Evolutionary conservation across 2,329 filamentous ascomycete genomes (phyloP), one percentile per base, ranked within the genome.

Genomic region (Sordariomycetes sp.): DNA sequence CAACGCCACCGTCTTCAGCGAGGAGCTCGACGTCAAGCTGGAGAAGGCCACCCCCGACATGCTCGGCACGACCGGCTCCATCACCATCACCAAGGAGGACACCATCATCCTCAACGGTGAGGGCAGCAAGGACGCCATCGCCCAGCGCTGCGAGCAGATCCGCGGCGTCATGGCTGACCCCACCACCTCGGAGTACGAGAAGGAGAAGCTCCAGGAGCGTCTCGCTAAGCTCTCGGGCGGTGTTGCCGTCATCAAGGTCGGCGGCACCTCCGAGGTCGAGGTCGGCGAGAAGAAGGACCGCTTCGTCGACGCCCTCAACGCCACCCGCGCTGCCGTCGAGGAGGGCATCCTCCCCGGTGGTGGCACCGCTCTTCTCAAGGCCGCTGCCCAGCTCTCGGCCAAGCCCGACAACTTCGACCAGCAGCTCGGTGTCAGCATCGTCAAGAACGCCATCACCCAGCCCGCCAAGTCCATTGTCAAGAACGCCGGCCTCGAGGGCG

Each of bases 261-360:
- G 94, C 67, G 94, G 94, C 72, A 83, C 91, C 62, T 97, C 92
- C 62, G 94, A 99, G 77, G 92, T 99, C 63, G 94, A 99, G 81
- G 94, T 99, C 59, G 87, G 91, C 65, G 94, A 99, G 85, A 99
- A 99, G 90, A 99, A 99, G 85, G 94, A 99, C 74, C 90, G 94
- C 72, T 96, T 97, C 67, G 94, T 99, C 61, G 94, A 99, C 75
- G 94, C 94, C 60, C 80, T 99, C 61, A 99, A 99, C 76, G 94
- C 94, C 65, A 99, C 94, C 63, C 92, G 94, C 67, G 94, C 94
- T 65, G 94, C 94, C 67, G 94, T 99, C 64, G 94, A 99, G 83
- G 91, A 97, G 78, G 94, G 94, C 76, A 99, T 99, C 74, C 87
- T 99, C 63, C 94, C 94, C 65, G 94, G 94, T 79, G 94, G 94